These are phyloP conservation scores for Pezicula neosporulosa DNA, from an alignment of 2,329 filamentous ascomycete genomes.

Conservation along the genomic window DNA sequence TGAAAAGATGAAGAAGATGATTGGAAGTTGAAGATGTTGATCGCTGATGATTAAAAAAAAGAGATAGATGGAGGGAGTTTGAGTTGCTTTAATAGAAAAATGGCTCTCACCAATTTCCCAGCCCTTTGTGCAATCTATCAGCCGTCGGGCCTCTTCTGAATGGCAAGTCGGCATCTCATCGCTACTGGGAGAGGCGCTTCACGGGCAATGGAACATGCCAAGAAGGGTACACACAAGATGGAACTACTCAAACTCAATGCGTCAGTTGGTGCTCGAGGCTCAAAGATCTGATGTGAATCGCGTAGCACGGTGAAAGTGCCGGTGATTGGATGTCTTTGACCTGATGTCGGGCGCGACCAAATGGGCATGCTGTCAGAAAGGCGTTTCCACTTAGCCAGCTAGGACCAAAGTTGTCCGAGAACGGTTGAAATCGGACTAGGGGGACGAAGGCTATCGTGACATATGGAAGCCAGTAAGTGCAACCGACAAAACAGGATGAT, in stretches of 20 bases:
- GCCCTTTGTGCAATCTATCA: not conserved
- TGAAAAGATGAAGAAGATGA: conserved; percentile 10
- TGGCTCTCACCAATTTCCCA: not conserved
- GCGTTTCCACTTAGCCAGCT: not conserved
- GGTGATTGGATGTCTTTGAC: not conserved
- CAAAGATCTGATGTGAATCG: not conserved
- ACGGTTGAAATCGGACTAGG: not conserved
- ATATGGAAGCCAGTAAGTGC: not conserved
- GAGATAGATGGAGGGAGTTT: conserved; percentile 9
- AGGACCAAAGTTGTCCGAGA: not conserved
- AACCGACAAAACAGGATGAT: not conserved
- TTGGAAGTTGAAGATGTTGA: conserved; percentile 16
- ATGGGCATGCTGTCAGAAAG: not conserved
- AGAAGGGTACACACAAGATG: conserved; percentile 1
- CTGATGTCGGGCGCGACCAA: not conserved
- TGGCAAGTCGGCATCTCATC: not conserved
- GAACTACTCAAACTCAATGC: not conserved
- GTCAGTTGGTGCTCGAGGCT: not conserved
- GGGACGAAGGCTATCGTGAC: not conserved
- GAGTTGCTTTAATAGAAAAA: conserved; percentile 21
- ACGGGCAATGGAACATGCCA: conserved; percentile 8
- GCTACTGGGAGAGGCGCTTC: not conserved
- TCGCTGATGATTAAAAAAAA: conserved; percentile 21
- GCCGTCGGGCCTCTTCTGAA: not conserved
- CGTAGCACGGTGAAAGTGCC: not conserved